A percentile compares a stretch with the other conserved stretches of the same genome.
Conservation (phyloP, 1,284 basidiomycete species). For the Ceratobasidium sp. region DNA sequence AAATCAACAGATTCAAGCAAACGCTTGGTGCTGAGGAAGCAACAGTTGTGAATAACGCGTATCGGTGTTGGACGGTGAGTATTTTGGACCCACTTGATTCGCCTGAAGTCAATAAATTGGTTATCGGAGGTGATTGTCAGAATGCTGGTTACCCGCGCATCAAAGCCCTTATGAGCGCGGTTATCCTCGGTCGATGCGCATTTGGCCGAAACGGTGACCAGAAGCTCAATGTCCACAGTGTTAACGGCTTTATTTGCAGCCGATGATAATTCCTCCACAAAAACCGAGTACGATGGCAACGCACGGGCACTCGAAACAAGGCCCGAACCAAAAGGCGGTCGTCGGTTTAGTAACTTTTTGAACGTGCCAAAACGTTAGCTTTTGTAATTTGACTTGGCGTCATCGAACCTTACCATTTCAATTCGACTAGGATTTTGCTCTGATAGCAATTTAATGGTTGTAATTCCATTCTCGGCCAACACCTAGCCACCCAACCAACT, state of each 20-base stretch:
- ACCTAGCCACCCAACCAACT: constrained; percentile 55
- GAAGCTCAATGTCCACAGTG: constrained; percentile 62
- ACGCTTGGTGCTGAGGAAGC: constrained; percentile 63
- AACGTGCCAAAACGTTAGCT: constrained; percentile 27
- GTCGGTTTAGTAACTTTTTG: constrained; percentile 70
- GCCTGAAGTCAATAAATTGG: constrained; percentile 73
- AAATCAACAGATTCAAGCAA: constrained; percentile 65
- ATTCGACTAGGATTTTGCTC: constrained; percentile 63
- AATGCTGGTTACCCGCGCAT: constrained; percentile 66
- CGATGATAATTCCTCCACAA: constrained; percentile 57
- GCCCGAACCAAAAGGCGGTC: constrained; percentile 71
- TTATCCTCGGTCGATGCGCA: constrained; percentile 51
- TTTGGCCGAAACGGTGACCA: constrained; percentile 62
- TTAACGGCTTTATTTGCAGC: constrained; percentile 55
- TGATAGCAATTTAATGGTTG: constrained; percentile 62
- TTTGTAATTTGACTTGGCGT: constrained; percentile 4
- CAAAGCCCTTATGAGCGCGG: constrained; percentile 56
- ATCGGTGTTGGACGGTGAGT: not conserved
- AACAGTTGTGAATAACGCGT: constrained; percentile 3
- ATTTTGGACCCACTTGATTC: constrained; percentile 64
- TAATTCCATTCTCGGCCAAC: constrained; percentile 71
- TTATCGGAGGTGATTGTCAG: constrained; percentile 73
- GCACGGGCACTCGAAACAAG: constrained; percentile 65
- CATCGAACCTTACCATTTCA: constrained; percentile 59
- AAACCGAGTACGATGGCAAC: constrained; percentile 66